Base-by-base conservation (phyloP, 2,329 filamentous ascomycete genomes). In the Colletotrichum musae region DNA sequence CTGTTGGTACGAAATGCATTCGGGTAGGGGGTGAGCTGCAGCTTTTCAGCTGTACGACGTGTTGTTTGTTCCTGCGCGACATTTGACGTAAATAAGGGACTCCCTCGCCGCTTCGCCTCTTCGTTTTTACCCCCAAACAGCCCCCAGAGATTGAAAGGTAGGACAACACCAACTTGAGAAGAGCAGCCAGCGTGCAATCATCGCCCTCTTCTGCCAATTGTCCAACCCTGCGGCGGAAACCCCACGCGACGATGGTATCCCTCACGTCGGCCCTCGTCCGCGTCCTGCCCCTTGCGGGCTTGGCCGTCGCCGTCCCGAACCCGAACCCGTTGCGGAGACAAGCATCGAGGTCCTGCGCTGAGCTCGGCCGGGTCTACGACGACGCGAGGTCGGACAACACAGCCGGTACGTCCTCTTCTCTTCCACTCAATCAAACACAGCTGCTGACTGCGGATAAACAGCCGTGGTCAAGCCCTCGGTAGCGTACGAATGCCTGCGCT, bases 401-500 rank as follows among this genome's bases (percentile, higher is more conserved):
- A 4, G 45, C 36, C 2, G 13, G 60, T 64, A 13, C 6, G 65
- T 50, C 32, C 10, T 24, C 21, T 4, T 24, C 18, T 50, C 47
- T 5, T 9, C n/a, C 21, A 6, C 6, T n/a, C 10, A 15, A 6
- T 21, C 6, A 24, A 13, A 50, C n/a, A 7, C 41, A n/a, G 18
- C 12, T 5, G 15, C 57, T 62, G 43, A 67, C 45, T 4, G 13
- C 12, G 5, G 45, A 10, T 5, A 2, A 24, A 15, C 36, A 43
- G 32, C 58, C 16, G 36, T 52, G n/a, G 70, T 71, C 45, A 68
- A 53, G 28, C 73, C 73, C 6, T 73, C 71, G 0, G 12, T 69
- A 3, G 73, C 72, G 9, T 71, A 71, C 52, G 63, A 47, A n/a
- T 75, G 73, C 47, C 61, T 73, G 26, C 58, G 62, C 24, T 73